Percentiles rank a stretch among this genome's conserved stretches.
Conservation (phyloP, 2,329 filamentous ascomycete genomes). For the Elsinoe arachidis region DNA sequence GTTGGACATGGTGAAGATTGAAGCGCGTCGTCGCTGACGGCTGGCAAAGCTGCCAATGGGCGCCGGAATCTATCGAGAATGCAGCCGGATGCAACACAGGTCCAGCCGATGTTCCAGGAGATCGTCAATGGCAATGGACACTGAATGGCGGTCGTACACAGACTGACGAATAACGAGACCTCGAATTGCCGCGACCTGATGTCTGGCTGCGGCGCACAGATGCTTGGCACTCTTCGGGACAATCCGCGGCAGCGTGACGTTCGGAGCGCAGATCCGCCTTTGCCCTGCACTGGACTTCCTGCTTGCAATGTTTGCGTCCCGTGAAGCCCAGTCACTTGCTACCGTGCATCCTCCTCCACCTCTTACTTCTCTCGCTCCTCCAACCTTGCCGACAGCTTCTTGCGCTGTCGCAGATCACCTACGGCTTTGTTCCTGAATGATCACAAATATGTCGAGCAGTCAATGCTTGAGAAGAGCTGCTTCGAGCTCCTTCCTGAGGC, state of each 20-base stretch:
- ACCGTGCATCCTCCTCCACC: background rate
- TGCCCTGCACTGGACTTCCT: too few relatives aligned
- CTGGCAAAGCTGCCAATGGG: background rate
- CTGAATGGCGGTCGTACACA: background rate
- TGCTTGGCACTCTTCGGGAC: background rate
- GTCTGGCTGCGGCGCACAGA: slow-evolving; percentile 3
- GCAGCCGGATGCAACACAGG: background rate
- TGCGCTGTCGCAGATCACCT: background rate
- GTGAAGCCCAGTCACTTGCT: slow-evolving; percentile 8
- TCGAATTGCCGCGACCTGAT: slow-evolving; percentile 3
- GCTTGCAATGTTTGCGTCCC: slow-evolving; percentile 11
- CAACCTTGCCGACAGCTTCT: slow-evolving; percentile 2
- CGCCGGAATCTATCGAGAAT: background rate
- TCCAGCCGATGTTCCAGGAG: background rate
- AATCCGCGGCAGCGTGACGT: slow-evolving; percentile 12
- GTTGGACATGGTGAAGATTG: slow-evolving; percentile 14
- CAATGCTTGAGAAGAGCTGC: slow-evolving; percentile 31
- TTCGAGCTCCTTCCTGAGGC: slow-evolving; percentile 22
- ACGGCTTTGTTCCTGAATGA: slow-evolving; percentile 3
- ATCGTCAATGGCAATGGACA: background rate
- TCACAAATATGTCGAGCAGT: slow-evolving; percentile 28
- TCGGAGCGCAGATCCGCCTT: slow-evolving; percentile 4
- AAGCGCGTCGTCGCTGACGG: background rate
- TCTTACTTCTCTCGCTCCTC: background rate
- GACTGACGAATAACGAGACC: background rate